Evolutionary conservation across 768 basidiomycete genomes (phyloP), one percentile per base, ranked within the genome.

Genomic region (Tylopilus plumbeoviolaceoides): DNA sequence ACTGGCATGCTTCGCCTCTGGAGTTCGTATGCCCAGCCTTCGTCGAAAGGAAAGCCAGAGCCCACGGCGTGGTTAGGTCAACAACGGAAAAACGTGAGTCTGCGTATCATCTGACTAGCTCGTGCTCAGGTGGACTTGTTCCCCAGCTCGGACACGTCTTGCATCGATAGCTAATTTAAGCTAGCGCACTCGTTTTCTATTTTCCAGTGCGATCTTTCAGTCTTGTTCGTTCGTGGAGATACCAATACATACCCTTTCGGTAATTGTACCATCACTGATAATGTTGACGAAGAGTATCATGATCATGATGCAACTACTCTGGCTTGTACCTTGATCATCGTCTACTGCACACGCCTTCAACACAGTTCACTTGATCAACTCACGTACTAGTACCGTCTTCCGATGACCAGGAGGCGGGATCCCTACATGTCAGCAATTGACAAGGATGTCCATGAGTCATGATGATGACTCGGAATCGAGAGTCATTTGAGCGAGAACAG

Each of bases 21-120:
- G 52, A 76, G 79, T 39, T 86, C 88, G 60, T 70, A 91, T 10
- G 74, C 77, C 21, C 73, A 73, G 51, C 72, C 73, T 52, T 69
- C 73, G 28, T 75, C 76, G 59, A 75, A 70, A 58, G 64, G 60
- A 40, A 73, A 72, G 48, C 70, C 74, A 35, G 75, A 79, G 41
- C 81, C 87, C 20, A 77, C 74, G 6, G 83, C 85, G 54, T 94
- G 89, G 85, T 70, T 91, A 11, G 80, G 79, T 27, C 76, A 81
- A 49, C 84, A 89, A 63, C 77, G 90, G 52, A 71, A 72, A 75
- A 79, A 73, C 62, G 68, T 71, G 53, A 57, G 69, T 52, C 20
- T 23, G 1, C 3, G 1, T 20, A 4, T 39, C n/a, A 12, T 21
- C 11, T 20, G 15, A 23, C 14, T 12, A 5, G 30, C 7, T 44